These are phyloP conservation scores for Verticillium albo-atrum DNA, from an alignment of 2,329 filamentous ascomycete genomes.

Conservation along the genomic window DNA sequence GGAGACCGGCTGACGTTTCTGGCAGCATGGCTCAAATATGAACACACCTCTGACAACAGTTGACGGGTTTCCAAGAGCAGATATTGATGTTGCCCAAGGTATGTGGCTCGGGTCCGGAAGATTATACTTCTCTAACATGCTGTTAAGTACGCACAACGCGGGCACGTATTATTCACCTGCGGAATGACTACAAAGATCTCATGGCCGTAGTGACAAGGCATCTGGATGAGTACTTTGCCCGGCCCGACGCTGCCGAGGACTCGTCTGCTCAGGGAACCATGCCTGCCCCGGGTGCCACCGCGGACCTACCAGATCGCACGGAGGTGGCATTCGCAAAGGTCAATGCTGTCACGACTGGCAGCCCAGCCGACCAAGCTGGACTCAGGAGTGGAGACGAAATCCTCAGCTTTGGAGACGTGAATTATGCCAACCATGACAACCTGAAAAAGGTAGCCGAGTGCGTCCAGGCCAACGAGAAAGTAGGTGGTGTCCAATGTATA, in stretches of 20 bases:
- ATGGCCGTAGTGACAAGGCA: conserved; percentile 80
- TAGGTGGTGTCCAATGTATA: conserved; percentile 41
- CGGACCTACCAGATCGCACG: conserved; percentile 24
- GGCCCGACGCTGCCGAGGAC: conserved; percentile 31
- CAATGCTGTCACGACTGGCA: conserved; percentile 72
- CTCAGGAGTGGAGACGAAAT: conserved; percentile 77
- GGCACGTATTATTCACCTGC: conserved; percentile 79
- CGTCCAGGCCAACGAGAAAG: conserved; percentile 85
- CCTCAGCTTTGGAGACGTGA: conserved; percentile 78
- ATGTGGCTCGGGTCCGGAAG: conserved; percentile 21
- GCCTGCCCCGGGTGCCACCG: conserved; percentile 14
- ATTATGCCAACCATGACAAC: conserved; percentile 79
- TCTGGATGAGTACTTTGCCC: conserved; percentile 89
- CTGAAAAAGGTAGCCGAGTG: conserved; percentile 83
- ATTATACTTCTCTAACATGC: neutral
- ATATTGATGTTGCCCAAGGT: conserved; percentile 95
- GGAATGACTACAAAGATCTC: conserved; percentile 89
- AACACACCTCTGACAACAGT: conserved; percentile 78
- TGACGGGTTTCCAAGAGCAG: conserved; percentile 88
- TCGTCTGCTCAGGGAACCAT: conserved; percentile 3
- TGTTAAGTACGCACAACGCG: conserved; percentile 81
- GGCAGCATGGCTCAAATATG: conserved; percentile 89
- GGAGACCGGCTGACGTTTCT: conserved; percentile 1
- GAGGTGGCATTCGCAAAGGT: conserved; percentile 76
- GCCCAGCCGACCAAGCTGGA: conserved; percentile 80